Conservation (phyloP, 164 flowering plant species). For the Dillenia turbinata region DNA sequence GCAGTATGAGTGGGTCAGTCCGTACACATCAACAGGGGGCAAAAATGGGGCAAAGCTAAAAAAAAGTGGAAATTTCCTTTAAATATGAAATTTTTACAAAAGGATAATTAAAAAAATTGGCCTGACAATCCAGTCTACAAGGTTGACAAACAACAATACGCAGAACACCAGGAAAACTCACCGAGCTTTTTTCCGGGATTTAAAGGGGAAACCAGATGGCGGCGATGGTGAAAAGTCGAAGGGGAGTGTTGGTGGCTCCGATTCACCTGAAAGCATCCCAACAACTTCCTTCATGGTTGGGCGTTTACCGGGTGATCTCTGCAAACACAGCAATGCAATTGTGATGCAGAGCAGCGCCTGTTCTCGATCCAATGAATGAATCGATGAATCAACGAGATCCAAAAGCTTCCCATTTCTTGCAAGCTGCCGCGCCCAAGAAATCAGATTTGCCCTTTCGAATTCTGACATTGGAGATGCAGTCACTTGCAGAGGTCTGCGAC, state of each 20-base stretch:
- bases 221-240: slow-evolving; percentile 93
- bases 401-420: slow-evolving; percentile 72
- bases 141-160: slow-evolving; percentile 16
- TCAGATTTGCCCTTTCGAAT: slow-evolving; percentile 83
- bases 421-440: slow-evolving; percentile 88
- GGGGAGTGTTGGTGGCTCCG: slow-evolving; percentile 74
- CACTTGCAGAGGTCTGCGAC: slow-evolving; percentile 85
- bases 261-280: slow-evolving; percentile 69
- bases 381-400: slow-evolving; percentile 71
- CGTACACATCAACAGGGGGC: slow-evolving; percentile 2
- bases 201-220: slow-evolving; percentile 57
- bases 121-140: slow-evolving; percentile 16
- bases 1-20: slow-evolving; percentile 4
- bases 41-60: too few species aligned
- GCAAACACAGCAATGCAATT: slow-evolving; percentile 83
- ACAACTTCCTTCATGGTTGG: slow-evolving; percentile 73
- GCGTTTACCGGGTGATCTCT: slow-evolving; percentile 65
- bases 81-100: slow-evolving; percentile 14
- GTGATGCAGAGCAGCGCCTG: slow-evolving; percentile 77
- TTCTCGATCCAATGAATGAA: slow-evolving; percentile 56
- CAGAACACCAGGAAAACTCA: slow-evolving; percentile 28
- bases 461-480: slow-evolving; percentile 92
- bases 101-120: slow-evolving; percentile 13
- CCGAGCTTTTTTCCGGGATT: slow-evolving; percentile 62
- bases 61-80: slow-evolving; percentile 1